These are phyloP conservation scores for Suillus tomentosus DNA, from an alignment of 768 basidiomycete species.

Conservation along the genomic window DNA sequence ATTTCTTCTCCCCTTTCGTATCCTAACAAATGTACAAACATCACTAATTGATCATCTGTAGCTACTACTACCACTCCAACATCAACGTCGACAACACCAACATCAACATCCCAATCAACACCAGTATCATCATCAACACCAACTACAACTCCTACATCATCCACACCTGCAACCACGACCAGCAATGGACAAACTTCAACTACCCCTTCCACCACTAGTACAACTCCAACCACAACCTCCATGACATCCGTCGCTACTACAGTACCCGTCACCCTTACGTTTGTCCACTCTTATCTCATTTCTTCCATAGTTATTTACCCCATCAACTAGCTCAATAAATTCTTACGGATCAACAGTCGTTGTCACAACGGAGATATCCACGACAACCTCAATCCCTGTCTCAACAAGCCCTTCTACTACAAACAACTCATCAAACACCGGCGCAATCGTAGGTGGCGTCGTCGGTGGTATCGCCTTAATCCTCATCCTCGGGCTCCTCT, in stretches of 20 bases:
- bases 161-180: not conserved
- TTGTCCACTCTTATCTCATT: constrained; percentile 12
- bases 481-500: constrained; percentile 26
- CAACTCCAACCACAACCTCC: constrained; percentile 7
- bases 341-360: constrained; percentile 21
- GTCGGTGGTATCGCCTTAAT: constrained; percentile 47
- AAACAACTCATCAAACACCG: constrained; percentile 21
- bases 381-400: constrained; percentile 19
- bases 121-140: not conserved
- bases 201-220: not conserved
- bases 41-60: not conserved
- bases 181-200: constrained; percentile 11
- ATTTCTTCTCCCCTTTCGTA: not conserved
- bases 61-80: not conserved
- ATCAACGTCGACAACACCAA: not conserved
- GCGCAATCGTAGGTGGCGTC: constrained; percentile 52
- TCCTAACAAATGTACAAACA: not conserved
- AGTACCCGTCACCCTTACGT: constrained; percentile 23
- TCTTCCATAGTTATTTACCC: not conserved
- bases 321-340: constrained; percentile 25
- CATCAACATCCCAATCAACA: not conserved
- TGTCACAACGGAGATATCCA: constrained; percentile 23
- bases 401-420: not conserved
- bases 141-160: not conserved
- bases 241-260: not conserved